Percentiles rank a stretch among this genome's conserved stretches.
Conservation (phyloP, 2,329 filamentous ascomycete genomes). For the Colletotrichum eremochloae region DNA sequence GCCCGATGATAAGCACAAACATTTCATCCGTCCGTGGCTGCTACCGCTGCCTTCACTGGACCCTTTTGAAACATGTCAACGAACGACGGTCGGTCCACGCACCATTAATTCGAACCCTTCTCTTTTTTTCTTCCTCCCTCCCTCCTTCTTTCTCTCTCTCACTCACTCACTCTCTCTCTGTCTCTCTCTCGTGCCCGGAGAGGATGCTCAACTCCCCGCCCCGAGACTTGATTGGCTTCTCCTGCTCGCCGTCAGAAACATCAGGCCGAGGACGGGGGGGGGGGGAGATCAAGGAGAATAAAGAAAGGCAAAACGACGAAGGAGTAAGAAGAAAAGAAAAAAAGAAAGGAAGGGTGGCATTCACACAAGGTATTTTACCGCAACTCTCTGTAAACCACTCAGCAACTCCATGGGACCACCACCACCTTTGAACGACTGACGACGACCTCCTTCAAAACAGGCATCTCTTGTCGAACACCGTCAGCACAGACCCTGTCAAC, state of each 20-base stretch:
- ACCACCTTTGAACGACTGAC: not conserved
- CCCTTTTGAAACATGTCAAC: not conserved
- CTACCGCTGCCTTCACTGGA: not conserved
- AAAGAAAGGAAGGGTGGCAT: not conserved
- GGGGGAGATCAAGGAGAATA: too few relatives aligned
- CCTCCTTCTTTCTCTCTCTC: too few relatives aligned
- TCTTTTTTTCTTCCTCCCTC: too few relatives aligned
- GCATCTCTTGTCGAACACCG: not conserved
- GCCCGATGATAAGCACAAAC: slow-evolving; percentile 1
- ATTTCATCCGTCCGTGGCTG: not conserved
- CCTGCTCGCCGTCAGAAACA: slow-evolving; percentile 13
- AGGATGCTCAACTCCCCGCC: not conserved
- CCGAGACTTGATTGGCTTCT: not conserved
- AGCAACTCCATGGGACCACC: not conserved
- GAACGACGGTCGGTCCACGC: not conserved
- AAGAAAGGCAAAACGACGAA: not conserved
- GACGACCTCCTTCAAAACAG: not conserved
- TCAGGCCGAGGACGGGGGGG: not conserved
- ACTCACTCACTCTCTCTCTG: too few relatives aligned
- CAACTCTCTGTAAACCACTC: not conserved
- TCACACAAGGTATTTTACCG: not conserved
- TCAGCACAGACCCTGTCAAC: slow-evolving; percentile 5
- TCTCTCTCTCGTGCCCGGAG: too few relatives aligned
- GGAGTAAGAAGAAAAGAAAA: too few relatives aligned
- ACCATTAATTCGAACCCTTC: not conserved